phyloP scores from a whole-genome alignment of 257 asterid species.

The Leonotis leonurus region DNA sequence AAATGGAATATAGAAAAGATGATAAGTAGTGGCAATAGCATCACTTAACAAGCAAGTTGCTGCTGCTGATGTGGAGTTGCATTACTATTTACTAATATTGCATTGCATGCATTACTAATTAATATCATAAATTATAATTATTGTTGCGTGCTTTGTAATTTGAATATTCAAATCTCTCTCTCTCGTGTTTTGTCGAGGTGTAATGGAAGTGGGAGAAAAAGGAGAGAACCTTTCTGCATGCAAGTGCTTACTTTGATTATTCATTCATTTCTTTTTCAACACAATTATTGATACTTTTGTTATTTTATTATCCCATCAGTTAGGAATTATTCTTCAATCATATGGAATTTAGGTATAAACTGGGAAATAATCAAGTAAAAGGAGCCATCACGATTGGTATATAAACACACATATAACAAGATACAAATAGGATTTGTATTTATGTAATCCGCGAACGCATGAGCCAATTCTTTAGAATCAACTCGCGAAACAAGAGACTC shows the following conservation, averaged over 20 bases:
- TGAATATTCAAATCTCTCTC: conserved; percentile 10
- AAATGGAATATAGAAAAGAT: conserved; percentile 15
- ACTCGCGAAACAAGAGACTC: too few species aligned
- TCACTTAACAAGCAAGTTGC: background rate
- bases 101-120: too few species aligned
- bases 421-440: background rate
- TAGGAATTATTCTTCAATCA: conserved; percentile 25
- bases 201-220: background rate
- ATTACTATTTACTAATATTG: too few species aligned
- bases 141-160: background rate
- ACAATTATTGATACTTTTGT: conserved; percentile 6
- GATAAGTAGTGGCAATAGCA: conserved; percentile 8
- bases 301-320: conserved; percentile 2
- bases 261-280: background rate
- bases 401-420: background rate
- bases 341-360: conserved; percentile 8
- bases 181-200: background rate
- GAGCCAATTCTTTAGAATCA: too few species aligned
- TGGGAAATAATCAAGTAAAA: background rate
- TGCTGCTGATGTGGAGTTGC: background rate
- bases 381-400: background rate
- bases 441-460: too few species aligned
- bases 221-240: conserved; percentile 19
- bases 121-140: background rate
- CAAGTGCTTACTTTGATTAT: conserved; percentile 2